phyloP scores from a whole-genome alignment of 164 flowering plant genomes.

The Vitis amurensis region DNA sequence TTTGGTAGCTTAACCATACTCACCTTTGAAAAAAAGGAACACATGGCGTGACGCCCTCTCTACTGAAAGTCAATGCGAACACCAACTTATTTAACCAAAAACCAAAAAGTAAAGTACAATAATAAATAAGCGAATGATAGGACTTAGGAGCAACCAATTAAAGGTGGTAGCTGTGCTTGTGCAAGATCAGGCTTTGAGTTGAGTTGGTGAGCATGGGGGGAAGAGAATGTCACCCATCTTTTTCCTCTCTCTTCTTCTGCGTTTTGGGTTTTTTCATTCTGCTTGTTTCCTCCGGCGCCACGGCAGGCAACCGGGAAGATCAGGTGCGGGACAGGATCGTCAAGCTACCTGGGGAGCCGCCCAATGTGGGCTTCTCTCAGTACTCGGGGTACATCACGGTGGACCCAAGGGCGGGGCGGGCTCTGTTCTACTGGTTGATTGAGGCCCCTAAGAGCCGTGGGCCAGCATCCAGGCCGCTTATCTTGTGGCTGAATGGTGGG shows the following conservation, averaged over 20 bases:
- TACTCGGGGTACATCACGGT: conserved; percentile 39
- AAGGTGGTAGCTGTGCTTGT: too few species aligned
- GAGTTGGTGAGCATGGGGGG: not conserved
- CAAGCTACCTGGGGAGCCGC: conserved; percentile 30
- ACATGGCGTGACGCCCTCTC: too few species aligned
- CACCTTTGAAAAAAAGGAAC: too few species aligned
- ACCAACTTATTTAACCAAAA: too few species aligned
- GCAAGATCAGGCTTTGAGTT: not conserved
- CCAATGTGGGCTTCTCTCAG: conserved; percentile 29
- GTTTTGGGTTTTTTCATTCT: not conserved
- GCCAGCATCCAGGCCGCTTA: conserved; percentile 19
- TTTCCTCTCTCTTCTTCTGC: not conserved
- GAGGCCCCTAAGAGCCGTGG: conserved; percentile 12
- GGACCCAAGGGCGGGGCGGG: conserved; percentile 25
- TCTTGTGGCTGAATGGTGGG: conserved; percentile 46
- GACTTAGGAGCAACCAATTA: too few species aligned
- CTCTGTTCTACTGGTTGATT: conserved; percentile 36
- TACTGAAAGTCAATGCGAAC: too few species aligned
- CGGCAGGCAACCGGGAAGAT: not conserved
- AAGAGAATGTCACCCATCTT: not conserved
- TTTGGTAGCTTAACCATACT: too few species aligned
- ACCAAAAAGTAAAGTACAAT: too few species aligned
- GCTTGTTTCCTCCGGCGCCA: not conserved
- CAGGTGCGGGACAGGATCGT: conserved; percentile 26
- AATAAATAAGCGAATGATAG: too few species aligned